Conservation (phyloP, 2,329 filamentous ascomycete species). For the Acrodontium crateriforme region DNA sequence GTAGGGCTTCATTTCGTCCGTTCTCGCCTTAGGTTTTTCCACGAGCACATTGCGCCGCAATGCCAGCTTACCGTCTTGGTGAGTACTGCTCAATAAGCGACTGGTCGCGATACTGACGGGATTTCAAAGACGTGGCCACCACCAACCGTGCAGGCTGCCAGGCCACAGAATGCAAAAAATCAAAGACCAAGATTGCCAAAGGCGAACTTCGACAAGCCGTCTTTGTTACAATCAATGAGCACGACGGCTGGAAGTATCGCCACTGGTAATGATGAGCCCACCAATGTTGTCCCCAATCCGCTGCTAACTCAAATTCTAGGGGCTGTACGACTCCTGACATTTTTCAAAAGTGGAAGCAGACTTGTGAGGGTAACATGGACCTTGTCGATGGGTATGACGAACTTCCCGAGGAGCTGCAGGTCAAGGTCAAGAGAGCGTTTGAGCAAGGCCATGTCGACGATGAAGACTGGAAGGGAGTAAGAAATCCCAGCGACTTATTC, state of each 20-base stretch:
- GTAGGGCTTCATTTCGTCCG: not conserved
- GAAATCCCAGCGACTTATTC: slow-evolving; percentile 22
- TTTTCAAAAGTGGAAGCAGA: slow-evolving; percentile 50
- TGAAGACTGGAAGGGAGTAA: slow-evolving; percentile 79
- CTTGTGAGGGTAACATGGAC: slow-evolving; percentile 46
- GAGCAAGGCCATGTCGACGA: slow-evolving; percentile 67
- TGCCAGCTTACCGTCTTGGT: not conserved
- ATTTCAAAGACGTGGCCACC: slow-evolving; percentile 59
- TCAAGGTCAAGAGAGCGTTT: slow-evolving; percentile 60
- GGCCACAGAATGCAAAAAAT: slow-evolving; percentile 58
- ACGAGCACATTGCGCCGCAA: not conserved
- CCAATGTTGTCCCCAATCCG: not conserved
- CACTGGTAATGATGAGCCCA: slow-evolving; percentile 55
- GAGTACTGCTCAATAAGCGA: no score
- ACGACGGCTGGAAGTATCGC: slow-evolving; percentile 60
- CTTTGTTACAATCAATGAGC: slow-evolving; percentile 49
- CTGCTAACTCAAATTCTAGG: slow-evolving; percentile 37
- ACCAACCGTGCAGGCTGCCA: slow-evolving; percentile 63
- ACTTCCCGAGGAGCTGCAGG: slow-evolving; percentile 51
- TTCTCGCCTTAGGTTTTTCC: not conserved
- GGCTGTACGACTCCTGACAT: slow-evolving; percentile 74
- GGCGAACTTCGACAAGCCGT: slow-evolving; percentile 65
- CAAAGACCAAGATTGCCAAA: slow-evolving; percentile 57
- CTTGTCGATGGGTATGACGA: slow-evolving; percentile 73
- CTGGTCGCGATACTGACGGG: no score